phyloP scores from a whole-genome alignment of 2,329 filamentous ascomycete species.

The Monilinia laxa region DNA sequence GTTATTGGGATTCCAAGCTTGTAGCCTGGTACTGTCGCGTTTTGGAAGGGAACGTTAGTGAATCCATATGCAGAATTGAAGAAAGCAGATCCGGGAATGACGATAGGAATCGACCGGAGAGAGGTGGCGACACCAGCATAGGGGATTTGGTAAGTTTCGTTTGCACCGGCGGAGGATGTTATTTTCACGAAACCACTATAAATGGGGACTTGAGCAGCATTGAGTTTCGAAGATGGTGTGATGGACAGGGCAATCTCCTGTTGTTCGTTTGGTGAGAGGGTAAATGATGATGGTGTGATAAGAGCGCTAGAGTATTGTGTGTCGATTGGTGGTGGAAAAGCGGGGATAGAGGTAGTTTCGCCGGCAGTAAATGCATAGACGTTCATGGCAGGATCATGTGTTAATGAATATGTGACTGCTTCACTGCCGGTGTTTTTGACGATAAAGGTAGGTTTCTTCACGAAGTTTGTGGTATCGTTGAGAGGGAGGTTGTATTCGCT shows the following conservation, averaged over 20 bases:
- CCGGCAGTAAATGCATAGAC: conserved; percentile 5
- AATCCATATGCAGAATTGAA: background rate
- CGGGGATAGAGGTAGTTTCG: background rate
- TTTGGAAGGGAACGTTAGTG: background rate
- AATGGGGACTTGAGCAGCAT: background rate
- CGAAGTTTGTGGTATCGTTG: conserved; percentile 25
- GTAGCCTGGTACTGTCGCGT: background rate
- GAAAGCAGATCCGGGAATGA: background rate
- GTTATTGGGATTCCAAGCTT: background rate
- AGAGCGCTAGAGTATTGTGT: background rate
- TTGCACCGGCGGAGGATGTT: background rate
- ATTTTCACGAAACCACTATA: background rate
- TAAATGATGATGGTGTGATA: background rate
- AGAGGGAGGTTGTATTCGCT: conserved; percentile 18
- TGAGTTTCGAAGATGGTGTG: background rate
- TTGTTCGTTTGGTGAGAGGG: background rate
- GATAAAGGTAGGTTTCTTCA: conserved; percentile 5
- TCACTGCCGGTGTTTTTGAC: conserved; percentile 18
- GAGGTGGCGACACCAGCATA: background rate
- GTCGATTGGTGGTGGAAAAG: background rate
- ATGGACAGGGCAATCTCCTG: background rate
- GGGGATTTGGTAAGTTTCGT: background rate
- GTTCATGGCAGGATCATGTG: conserved; percentile 9
- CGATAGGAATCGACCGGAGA: background rate
- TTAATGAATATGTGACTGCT: conserved; percentile 12